Percentiles rank a stretch among this genome's conserved stretches.
Evolutionary conservation across 2,329 filamentous ascomycete species (phyloP).

Genomic region (Rhynchosporium graminicola): DNA sequence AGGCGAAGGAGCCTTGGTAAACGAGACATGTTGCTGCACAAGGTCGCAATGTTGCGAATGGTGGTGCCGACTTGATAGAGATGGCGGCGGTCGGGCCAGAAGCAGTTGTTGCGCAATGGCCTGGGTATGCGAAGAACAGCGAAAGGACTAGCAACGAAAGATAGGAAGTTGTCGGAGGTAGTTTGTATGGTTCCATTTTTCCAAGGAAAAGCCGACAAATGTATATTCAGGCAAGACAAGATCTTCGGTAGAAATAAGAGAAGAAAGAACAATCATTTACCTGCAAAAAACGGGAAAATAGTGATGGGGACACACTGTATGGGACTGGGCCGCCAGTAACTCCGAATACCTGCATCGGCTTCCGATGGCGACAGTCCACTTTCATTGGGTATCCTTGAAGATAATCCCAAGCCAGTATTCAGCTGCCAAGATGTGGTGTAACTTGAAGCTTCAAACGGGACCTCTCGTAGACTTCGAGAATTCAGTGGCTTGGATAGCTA

Average conservation of each 20-base stretch:
- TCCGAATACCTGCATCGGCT: background rate
- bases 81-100: slow-evolving; percentile 5
- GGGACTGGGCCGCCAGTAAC: slow-evolving; percentile 2
- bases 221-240: background rate
- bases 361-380: background rate
- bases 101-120: background rate
- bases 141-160: background rate
- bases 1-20: background rate
- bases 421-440: slow-evolving; percentile 9
- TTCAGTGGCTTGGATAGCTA: background rate
- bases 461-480: background rate
- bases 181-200: no score
- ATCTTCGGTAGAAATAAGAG: background rate
- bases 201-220: background rate
- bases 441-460: background rate
- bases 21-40: slow-evolving; percentile 6
- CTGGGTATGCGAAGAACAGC: background rate
- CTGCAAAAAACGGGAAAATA: background rate
- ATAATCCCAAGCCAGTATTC: background rate
- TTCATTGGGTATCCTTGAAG: background rate
- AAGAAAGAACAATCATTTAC: background rate
- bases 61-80: background rate
- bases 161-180: background rate
- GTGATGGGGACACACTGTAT: background rate
- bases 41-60: slow-evolving; percentile 13